A percentile compares a stretch with the other conserved stretches of the same genome.
phyloP scores from a whole-genome alignment of 495 filamentous ascomycete genomes.

The Glarea lozoyensis region DNA sequence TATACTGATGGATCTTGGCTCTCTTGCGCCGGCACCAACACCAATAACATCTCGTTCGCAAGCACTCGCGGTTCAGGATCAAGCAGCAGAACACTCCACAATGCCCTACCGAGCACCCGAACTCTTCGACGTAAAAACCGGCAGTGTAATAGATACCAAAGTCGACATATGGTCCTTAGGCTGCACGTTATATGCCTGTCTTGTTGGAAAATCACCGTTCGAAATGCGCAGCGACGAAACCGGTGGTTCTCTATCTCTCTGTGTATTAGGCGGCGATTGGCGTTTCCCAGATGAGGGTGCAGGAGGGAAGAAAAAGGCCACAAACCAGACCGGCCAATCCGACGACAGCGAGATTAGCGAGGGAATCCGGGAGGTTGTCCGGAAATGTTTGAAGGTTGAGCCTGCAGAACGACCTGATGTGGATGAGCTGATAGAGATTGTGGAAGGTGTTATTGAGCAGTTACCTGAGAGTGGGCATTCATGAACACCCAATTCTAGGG shows the following conservation, averaged over 20 bases:
- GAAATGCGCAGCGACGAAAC: conserved; percentile 94
- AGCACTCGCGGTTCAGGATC: conserved; percentile 86
- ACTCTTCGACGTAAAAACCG: conserved; percentile 96
- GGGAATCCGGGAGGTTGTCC: conserved; percentile 71
- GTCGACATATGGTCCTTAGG: conserved; percentile 97
- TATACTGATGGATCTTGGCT: conserved; percentile 98
- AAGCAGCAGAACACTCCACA: conserved; percentile 88
- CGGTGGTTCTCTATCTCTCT: conserved; percentile 84
- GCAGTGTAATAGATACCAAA: conserved; percentile 86
- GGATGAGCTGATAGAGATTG: conserved; percentile 73
- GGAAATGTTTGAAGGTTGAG: conserved; percentile 87
- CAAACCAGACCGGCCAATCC: conserved; percentile 21
- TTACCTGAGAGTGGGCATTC: conserved; percentile 51
- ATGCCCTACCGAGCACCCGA: conserved; percentile 98
- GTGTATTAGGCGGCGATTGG: conserved; percentile 87
- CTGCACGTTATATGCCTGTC: conserved; percentile 90
- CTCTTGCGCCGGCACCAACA: conserved; percentile 77
- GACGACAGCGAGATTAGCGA: conserved; percentile 52
- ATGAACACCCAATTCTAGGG: no score
- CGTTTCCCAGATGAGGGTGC: conserved; percentile 77
- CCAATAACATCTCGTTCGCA: conserved; percentile 89
- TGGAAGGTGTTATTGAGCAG: conserved; percentile 64
- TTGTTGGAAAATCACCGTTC: conserved; percentile 94
- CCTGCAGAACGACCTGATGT: conserved; percentile 85
- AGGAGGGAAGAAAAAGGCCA: conserved; percentile 37